A percentile compares a stretch with the other conserved stretches of the same genome.
Evolutionary conservation across 2,329 filamentous ascomycete species (phyloP).

Genomic region (Biscogniauxia sp.): DNA sequence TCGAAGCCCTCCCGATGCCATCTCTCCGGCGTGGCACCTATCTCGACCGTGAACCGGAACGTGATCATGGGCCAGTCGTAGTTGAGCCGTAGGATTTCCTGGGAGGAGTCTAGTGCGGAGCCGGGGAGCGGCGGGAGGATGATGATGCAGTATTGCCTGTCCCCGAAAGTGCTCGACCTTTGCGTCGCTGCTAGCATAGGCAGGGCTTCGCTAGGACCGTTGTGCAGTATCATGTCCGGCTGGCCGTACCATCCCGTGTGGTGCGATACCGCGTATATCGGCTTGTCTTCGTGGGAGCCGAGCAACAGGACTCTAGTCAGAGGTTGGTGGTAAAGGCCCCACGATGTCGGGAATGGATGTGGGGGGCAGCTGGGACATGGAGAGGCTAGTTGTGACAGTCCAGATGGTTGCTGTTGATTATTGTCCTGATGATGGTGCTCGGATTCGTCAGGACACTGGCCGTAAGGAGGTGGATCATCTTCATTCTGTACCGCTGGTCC

Average conservation of each 20-base stretch:
- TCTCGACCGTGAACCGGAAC: conserved; percentile 11
- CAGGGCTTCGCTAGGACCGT: conserved; percentile 4
- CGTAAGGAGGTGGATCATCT: conserved; percentile 7
- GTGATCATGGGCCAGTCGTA: neutral
- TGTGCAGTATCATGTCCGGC: conserved; percentile 11
- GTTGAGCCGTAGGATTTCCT: conserved; percentile 4
- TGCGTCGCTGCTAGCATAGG: conserved; percentile 7
- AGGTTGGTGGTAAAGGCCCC: conserved; percentile 10
- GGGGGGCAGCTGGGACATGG: neutral
- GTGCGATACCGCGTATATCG: conserved; percentile 10
- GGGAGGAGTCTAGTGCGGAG: conserved; percentile 6
- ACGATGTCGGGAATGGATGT: conserved; percentile 4
- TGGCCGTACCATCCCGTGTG: conserved; percentile 6
- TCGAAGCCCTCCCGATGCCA: conserved; percentile 12
- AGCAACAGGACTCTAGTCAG: conserved; percentile 6
- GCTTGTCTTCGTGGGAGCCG: conserved; percentile 2
- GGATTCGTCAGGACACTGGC: neutral
- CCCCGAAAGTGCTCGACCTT: conserved; percentile 2
- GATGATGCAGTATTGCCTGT: conserved; percentile 8
- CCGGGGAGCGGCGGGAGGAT: conserved; percentile 11
- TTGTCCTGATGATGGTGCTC: neutral
- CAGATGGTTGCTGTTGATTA: no score
- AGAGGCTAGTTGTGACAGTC: no score
- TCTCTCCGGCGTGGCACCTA: neutral
- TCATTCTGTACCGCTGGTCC: neutral